phyloP scores from a whole-genome alignment of 2,329 filamentous ascomycete species.

The Calonectria multiphialidica region DNA sequence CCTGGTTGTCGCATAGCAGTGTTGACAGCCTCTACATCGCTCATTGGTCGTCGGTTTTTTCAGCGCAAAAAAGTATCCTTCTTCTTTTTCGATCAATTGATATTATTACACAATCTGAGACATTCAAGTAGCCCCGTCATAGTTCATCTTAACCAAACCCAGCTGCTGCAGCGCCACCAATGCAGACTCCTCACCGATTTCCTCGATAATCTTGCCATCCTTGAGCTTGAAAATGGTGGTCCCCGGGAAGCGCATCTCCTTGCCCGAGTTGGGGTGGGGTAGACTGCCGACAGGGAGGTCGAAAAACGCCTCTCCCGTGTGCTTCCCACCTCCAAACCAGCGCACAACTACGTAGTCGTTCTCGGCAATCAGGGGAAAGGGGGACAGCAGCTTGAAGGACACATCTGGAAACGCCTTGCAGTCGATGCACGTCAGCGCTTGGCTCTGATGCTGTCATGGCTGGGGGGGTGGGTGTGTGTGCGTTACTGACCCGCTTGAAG shows the following conservation, averaged over 20 bases:
- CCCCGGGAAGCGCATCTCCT: constrained; percentile 29
- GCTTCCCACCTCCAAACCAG: constrained; percentile 30
- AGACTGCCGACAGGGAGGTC: constrained; percentile 26
- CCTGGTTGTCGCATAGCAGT: too few species aligned
- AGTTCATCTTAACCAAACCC: constrained; percentile 5
- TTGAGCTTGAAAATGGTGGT: constrained; percentile 28
- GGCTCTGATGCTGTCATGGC: not conserved
- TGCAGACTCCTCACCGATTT: constrained; percentile 11
- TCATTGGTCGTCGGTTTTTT: too few species aligned
- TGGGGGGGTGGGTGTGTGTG: too few species aligned
- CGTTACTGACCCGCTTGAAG: constrained; percentile 28
- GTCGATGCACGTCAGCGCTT: not conserved
- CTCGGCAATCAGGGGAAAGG: constrained; percentile 17
- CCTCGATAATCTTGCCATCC: constrained; percentile 31
- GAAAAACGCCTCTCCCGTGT: constrained; percentile 29
- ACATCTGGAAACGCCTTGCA: constrained; percentile 14
- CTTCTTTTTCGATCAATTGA: not conserved
- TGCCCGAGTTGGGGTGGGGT: constrained; percentile 18
- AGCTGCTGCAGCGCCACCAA: constrained; percentile 8
- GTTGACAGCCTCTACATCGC: too few species aligned
- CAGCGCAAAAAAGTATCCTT: not conserved
- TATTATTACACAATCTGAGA: not conserved
- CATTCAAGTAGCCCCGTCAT: not conserved
- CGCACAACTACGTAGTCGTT: constrained; percentile 25
- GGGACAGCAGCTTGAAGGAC: not conserved